Evolutionary conservation across 306 rosid genomes (phyloP).

Genomic region (Carpinus viminea): DNA sequence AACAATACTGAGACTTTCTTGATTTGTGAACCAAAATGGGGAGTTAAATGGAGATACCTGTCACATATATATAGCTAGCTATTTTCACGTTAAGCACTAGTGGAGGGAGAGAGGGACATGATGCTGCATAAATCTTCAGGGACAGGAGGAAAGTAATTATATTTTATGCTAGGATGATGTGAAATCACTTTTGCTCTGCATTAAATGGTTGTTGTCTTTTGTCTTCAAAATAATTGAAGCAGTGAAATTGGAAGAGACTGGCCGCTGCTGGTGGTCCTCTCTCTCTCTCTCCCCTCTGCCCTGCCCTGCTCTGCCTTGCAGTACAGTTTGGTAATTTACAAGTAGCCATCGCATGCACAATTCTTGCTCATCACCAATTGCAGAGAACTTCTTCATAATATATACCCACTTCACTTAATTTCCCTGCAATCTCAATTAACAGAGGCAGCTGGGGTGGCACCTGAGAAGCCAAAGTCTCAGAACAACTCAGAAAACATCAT

Average conservation of each 20-base stretch:
- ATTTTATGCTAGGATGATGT: neutral
- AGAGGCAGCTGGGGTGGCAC: conserved; percentile 4
- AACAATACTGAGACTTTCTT: neutral
- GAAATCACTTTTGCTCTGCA: conserved; percentile 26
- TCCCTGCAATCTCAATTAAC: neutral
- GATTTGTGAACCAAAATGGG: neutral
- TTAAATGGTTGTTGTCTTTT: conserved; percentile 30
- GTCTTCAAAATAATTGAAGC: conserved; percentile 9
- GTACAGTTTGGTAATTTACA: neutral
- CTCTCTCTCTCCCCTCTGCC: conserved; percentile 1
- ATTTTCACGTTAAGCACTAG: neutral
- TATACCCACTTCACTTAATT: neutral
- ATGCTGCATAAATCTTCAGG: neutral
- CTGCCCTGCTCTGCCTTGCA: neutral
- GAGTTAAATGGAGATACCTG: neutral
- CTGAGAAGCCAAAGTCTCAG: neutral
- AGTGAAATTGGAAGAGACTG: neutral
- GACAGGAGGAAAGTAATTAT: conserved; percentile 7
- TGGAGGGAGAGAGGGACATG: neutral
- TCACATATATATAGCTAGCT: too few relatives aligned
- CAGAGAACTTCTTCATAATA: neutral
- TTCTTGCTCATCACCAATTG: neutral
- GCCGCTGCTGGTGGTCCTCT: conserved; percentile 12
- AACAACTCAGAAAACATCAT: conserved; percentile 28
- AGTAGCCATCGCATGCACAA: neutral